A percentile compares a stretch with the other conserved stretches of the same genome.
phyloP scores from a whole-genome alignment of 768 basidiomycete genomes.

The Ramaria sp. region DNA sequence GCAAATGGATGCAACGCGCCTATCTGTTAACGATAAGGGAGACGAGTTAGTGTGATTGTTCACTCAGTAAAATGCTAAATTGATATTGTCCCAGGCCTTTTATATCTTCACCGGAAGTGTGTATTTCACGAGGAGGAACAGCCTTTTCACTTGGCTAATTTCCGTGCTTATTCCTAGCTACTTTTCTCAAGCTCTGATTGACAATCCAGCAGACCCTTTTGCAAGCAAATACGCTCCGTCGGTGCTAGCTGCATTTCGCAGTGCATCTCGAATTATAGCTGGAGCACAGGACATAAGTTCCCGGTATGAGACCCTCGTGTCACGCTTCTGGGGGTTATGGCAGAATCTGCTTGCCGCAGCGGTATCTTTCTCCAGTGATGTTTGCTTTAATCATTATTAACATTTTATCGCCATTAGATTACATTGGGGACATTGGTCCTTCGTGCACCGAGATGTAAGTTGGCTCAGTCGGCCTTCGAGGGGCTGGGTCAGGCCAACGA shows the following conservation, averaged over 20 bases:
- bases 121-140: not conserved
- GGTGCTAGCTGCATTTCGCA: conserved; percentile 32
- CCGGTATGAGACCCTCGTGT: conserved; percentile 23
- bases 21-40: conserved; percentile 20
- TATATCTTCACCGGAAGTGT: conserved; percentile 31
- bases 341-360: conserved; percentile 37
- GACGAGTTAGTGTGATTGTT: conserved; percentile 28
- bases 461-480: conserved; percentile 28
- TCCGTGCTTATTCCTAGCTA: conserved; percentile 19
- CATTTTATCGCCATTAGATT: conserved; percentile 20
- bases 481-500: conserved; percentile 27
- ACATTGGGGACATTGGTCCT: conserved; percentile 35
- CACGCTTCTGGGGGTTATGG: conserved; percentile 41
- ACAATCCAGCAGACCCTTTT: conserved; percentile 30
- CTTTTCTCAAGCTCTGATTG: conserved; percentile 35
- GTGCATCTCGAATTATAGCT: conserved; percentile 32
- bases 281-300: conserved; percentile 27
- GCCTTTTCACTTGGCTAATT: not conserved
- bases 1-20: not conserved
- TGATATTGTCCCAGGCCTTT: conserved; percentile 21
- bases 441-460: conserved; percentile 32
- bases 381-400: not conserved
- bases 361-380: conserved; percentile 21
- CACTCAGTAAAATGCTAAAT: not conserved
- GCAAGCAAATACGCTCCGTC: conserved; percentile 34